Conservation (phyloP, 495 filamentous ascomycete species). For the Penicillium coprophilum region DNA sequence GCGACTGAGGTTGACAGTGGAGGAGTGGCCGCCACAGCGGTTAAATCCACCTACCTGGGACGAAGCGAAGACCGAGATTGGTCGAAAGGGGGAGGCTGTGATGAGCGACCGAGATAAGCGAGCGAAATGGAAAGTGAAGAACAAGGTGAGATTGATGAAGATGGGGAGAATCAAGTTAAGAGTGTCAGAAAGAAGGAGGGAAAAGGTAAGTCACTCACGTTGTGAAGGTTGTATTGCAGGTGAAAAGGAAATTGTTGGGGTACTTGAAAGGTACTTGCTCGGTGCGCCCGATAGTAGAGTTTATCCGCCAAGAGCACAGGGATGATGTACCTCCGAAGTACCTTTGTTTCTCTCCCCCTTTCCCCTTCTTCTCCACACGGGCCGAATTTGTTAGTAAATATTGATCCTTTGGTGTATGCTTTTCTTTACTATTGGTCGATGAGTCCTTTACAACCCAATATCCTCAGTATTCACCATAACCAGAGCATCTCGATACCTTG, state of each 20-base stretch:
- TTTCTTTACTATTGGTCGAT: background rate
- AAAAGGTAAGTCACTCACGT: conserved; percentile 13
- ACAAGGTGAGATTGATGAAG: background rate
- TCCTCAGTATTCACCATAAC: background rate
- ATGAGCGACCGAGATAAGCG: conserved; percentile 15
- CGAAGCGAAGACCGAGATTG: background rate
- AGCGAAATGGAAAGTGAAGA: conserved; percentile 19
- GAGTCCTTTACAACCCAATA: background rate
- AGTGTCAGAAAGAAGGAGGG: conserved; percentile 24
- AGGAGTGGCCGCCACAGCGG: conserved; percentile 1
- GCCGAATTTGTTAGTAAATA: background rate
- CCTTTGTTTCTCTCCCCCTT: conserved; percentile 1
- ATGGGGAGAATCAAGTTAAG: conserved; percentile 4
- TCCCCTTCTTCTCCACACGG: conserved; percentile 7
- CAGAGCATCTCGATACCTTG: background rate
- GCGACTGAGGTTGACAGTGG: background rate
- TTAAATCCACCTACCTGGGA: conserved; percentile 15
- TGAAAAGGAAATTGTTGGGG: conserved; percentile 7
- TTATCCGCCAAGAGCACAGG: conserved; percentile 9
- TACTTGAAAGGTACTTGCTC: conserved; percentile 6
- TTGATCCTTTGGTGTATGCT: background rate
- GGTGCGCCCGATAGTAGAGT: conserved; percentile 4
- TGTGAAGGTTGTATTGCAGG: conserved; percentile 13
- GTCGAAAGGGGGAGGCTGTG: conserved; percentile 3
- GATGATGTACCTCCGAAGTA: conserved; percentile 13